These are phyloP conservation scores for Plenodomus lindquistii DNA, from an alignment of 2,329 filamentous ascomycete genomes.

Conservation along the genomic window DNA sequence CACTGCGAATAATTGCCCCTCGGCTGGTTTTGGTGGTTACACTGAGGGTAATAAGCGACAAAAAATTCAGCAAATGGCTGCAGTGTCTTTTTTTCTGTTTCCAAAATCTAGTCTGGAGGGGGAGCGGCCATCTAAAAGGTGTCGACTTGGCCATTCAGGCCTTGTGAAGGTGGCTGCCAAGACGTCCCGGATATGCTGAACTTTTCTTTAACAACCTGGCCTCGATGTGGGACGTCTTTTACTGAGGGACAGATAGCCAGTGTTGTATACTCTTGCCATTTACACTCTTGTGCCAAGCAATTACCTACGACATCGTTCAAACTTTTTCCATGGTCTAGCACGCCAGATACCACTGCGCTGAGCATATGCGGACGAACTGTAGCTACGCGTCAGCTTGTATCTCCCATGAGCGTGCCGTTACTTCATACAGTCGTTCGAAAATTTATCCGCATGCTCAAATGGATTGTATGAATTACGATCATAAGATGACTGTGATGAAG, in stretches of 20 bases:
- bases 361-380: background rate
- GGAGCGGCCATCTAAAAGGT: constrained; percentile 4
- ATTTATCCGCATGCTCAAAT: too few species aligned
- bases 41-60: too few species aligned
- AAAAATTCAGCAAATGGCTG: too few species aligned
- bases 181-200: background rate
- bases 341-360: background rate
- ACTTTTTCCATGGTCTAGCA: background rate
- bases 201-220: background rate
- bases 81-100: too few species aligned
- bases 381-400: too few species aligned
- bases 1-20: background rate
- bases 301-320: background rate
- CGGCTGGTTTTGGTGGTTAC: too few species aligned
- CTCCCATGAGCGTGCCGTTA: too few species aligned
- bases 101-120: too few species aligned
- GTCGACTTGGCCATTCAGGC: background rate
- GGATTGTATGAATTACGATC: too few species aligned
- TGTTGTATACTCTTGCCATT: constrained; percentile 2
- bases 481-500: too few species aligned
- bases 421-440: too few species aligned
- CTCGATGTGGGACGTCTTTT: constrained; percentile 1
- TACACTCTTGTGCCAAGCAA: constrained; percentile 1
- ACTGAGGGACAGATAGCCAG: background rate
- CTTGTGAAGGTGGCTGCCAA: background rate